phyloP scores from a whole-genome alignment of 2,329 filamentous ascomycete genomes.

The Clonostachys solani region DNA sequence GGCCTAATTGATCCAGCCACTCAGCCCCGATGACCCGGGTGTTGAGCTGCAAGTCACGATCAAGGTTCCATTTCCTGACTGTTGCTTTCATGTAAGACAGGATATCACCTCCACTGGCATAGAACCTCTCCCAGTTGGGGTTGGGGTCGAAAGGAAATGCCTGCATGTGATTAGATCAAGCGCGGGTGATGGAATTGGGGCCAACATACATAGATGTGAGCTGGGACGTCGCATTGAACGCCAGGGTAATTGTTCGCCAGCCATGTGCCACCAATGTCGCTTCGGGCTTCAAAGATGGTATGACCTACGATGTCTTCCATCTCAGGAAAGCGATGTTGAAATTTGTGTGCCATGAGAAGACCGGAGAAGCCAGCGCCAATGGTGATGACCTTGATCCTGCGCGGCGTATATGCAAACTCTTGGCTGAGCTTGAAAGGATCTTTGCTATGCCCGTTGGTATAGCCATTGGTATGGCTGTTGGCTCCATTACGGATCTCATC shows the following conservation, averaged over 20 bases:
- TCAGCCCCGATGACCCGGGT: slow-evolving; percentile 21
- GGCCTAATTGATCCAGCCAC: slow-evolving; percentile 11
- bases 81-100: slow-evolving; percentile 44
- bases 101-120: slow-evolving; percentile 51
- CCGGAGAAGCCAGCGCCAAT: slow-evolving; percentile 21
- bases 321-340: slow-evolving; percentile 16
- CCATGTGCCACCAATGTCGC: slow-evolving; percentile 53
- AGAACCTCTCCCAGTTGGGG: slow-evolving; percentile 54
- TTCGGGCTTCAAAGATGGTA: slow-evolving; percentile 50
- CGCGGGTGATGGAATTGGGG: no score
- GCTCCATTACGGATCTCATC: not conserved
- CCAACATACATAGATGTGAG: no score
- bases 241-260: slow-evolving; percentile 55
- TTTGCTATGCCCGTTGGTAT: not conserved
- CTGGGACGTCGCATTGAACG: slow-evolving; percentile 31
- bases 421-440: no score
- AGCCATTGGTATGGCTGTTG: not conserved
- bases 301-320: slow-evolving; percentile 19
- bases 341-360: slow-evolving; percentile 16
- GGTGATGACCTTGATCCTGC: slow-evolving; percentile 17
- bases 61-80: slow-evolving; percentile 42
- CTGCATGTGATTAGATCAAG: no score
- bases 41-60: slow-evolving; percentile 42
- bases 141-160: slow-evolving; percentile 23
- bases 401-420: slow-evolving; percentile 10